A percentile compares a stretch with the other conserved stretches of the same genome.
Conservation (phyloP, 805 yeast genomes). For the Candida xiaguanensis region DNA sequence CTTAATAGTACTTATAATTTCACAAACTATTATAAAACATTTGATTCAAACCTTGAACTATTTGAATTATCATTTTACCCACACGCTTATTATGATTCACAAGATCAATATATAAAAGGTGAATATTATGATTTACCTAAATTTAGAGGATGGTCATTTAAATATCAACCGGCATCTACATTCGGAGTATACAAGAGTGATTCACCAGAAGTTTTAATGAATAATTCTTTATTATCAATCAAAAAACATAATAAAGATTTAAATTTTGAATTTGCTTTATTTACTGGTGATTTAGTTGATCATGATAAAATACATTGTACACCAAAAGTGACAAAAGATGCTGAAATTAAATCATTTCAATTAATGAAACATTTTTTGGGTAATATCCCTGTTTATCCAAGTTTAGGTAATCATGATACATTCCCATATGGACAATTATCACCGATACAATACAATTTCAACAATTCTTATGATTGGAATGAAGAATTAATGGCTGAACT, state of each 20-base stretch:
- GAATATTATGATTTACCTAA: conserved; percentile 28
- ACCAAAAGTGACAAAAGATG: conserved; percentile 61
- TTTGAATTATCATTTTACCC: conserved; percentile 13
- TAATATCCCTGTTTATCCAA: conserved; percentile 55
- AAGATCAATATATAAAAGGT: conserved; percentile 24
- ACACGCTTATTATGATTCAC: conserved; percentile 25
- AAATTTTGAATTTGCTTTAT: conserved; percentile 55
- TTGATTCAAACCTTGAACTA: conserved; percentile 10
- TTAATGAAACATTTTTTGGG: conserved; percentile 50
- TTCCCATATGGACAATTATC: conserved; percentile 73
- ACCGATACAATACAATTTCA: conserved; percentile 31
- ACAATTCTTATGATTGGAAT: conserved; percentile 31
- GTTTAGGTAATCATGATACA: conserved; percentile 68
- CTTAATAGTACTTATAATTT: conserved; percentile 23
- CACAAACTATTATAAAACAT: conserved; percentile 22
- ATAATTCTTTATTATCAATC: conserved; percentile 44
- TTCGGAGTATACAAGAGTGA: conserved; percentile 64
- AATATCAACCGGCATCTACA: conserved; percentile 48
- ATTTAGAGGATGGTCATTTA: conserved; percentile 19
- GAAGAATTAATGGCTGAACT: conserved; percentile 30
- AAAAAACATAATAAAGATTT: conserved; percentile 14
- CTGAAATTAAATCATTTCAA: conserved; percentile 67
- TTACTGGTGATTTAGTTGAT: conserved; percentile 72
- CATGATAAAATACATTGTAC: conserved; percentile 53
- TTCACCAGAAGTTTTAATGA: conserved; percentile 60